phyloP scores from a whole-genome alignment of 1,284 basidiomycete species.

The Leucoagaricus sp. region DNA sequence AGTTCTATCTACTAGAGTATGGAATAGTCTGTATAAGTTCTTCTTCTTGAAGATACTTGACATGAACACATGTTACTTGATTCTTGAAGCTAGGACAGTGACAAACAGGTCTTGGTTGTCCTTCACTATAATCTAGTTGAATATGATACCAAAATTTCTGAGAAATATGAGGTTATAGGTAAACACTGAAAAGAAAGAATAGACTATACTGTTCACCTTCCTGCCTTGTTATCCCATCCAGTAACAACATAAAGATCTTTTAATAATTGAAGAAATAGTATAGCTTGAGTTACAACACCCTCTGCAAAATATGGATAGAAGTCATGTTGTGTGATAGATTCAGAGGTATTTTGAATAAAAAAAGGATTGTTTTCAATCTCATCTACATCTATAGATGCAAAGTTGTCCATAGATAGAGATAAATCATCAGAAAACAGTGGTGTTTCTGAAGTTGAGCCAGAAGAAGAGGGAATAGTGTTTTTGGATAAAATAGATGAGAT shows the following conservation, averaged over 20 bases:
- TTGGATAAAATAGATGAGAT: too few relatives aligned
- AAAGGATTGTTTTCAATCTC: too few relatives aligned
- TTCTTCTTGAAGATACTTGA: slow-evolving; percentile 8
- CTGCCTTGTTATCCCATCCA: neutral
- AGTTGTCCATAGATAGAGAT: too few relatives aligned
- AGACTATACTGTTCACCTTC: neutral
- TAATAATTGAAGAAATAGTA: neutral
- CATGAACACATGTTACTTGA: neutral
- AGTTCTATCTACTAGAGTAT: neutral
- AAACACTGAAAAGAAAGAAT: neutral
- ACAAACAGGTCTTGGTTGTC: slow-evolving; percentile 1
- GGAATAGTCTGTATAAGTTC: too few relatives aligned
- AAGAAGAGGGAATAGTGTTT: too few relatives aligned
- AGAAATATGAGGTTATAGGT: neutral
- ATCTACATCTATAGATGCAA: too few relatives aligned
- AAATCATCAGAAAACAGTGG: too few relatives aligned
- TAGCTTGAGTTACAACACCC: neutral
- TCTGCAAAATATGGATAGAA: neutral
- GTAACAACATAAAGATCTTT: neutral
- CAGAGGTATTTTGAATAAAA: too few relatives aligned
- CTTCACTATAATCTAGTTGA: neutral
- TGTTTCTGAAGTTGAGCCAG: too few relatives aligned
- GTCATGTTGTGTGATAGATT: too few relatives aligned
- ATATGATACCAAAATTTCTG: neutral
- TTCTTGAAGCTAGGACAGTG: slow-evolving; percentile 8